Percentiles rank a stretch among this genome's conserved stretches.
Conservation (phyloP, 805 yeast genomes). For the Saturnispora besseyi region DNA sequence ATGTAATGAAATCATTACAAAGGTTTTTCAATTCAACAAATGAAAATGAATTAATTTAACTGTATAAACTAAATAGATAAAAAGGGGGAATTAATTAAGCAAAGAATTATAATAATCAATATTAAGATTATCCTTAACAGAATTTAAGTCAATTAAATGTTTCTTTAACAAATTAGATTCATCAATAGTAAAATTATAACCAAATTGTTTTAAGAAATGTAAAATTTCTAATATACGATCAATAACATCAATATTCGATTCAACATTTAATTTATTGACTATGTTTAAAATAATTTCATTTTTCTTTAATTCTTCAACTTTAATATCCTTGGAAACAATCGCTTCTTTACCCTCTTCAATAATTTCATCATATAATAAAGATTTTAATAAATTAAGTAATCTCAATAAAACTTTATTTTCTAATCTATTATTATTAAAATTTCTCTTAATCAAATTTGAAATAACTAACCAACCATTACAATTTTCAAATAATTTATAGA, state of each 20-base stretch:
- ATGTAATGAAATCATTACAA: slow-evolving; percentile 40
- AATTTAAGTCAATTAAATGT: slow-evolving; percentile 32
- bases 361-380: slow-evolving; percentile 47
- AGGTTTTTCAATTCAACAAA: slow-evolving; percentile 41
- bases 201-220: slow-evolving; percentile 34
- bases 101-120: slow-evolving; percentile 45
- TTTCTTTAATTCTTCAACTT: slow-evolving; percentile 31
- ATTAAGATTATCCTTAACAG: slow-evolving; percentile 40
- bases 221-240: slow-evolving; percentile 51
- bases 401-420: slow-evolving; percentile 13
- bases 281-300: slow-evolving; percentile 30
- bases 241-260: slow-evolving; percentile 37
- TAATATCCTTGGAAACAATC: slow-evolving; percentile 8
- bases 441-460: slow-evolving; percentile 18
- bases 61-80: background rate
- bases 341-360: slow-evolving; percentile 23
- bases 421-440: slow-evolving; percentile 7
- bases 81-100: slow-evolving; percentile 13
- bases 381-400: slow-evolving; percentile 21
- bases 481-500: slow-evolving; percentile 46
- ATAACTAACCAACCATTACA: slow-evolving; percentile 56
- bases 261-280: slow-evolving; percentile 25
- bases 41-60: slow-evolving; percentile 19
- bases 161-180: slow-evolving; percentile 32
- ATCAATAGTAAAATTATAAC: slow-evolving; percentile 36